Evolutionary conservation across 345 rosid species (phyloP), one percentile per base, ranked within the genome.

Genomic region (Excoecaria agallocha): DNA sequence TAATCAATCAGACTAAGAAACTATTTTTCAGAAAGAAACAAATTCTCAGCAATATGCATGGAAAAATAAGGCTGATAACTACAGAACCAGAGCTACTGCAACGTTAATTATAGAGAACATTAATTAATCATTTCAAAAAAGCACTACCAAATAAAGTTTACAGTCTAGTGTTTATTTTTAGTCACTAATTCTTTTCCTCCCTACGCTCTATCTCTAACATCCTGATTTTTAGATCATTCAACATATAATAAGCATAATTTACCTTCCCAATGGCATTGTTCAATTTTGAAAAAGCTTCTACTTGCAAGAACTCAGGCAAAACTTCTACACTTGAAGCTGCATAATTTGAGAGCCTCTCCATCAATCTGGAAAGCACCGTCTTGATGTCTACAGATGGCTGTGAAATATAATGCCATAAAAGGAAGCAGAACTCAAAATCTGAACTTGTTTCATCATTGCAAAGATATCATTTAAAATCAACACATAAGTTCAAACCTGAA

Each of bases 181-280:
- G 24, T 66, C n/a, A 13, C 30, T 12, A 15, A 63, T 20, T n/a
- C 6, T 55, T 17, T 55, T 55, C 11, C 37, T 13, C 59, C 59
- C 22, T 7, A n/a, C 25, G 24, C 11, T 55, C 8, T 20, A 22
- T 24, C 37, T 58, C 62, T 58, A 9, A 3, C 22, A 30, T 58
- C 37, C 37, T 20, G 24, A 58, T 8, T 54, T 54, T 58, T 58
- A 22, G 12, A 64, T 19, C 50, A 64, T 19, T 64, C 48, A 64
- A 64, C 68, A 22, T 59, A 5, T 5, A 5, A 72, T 12, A 25
- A 35, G 70, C 49, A 70, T 63, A 37, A 61, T 38, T 82, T 85
- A 93, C 98, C 96, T 90, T 93, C 76, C 99, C 98, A 66, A 96
- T 96, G 48, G 99, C 99, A 84, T 84, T 87, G 84, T 93, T 96